Evolutionary conservation across 257 asterid species (phyloP), one percentile per base, ranked within the genome.

Genomic region (Primulina tabacum): DNA sequence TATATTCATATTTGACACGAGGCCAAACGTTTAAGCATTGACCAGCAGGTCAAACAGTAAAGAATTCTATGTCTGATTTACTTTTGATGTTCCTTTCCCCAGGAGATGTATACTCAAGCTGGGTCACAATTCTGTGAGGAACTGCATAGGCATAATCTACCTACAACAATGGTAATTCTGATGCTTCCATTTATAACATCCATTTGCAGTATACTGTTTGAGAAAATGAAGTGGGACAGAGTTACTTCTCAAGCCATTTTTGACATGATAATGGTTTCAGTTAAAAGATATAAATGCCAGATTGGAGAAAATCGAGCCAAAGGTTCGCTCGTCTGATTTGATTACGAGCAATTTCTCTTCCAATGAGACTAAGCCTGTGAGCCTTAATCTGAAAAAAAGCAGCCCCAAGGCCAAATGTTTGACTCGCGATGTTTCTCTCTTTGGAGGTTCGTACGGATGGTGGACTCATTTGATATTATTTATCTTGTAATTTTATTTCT

Each of bases 81-180:
- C 62, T 7, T 24, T 24, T 28, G 8, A 3, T 34, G 52, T 43
- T 64, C 38, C 58, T 61, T 64, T 66, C 78, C 75, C 60, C 89
- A 94, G 99, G 97, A 89, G 84, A 91, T 94, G 99, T 91, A 85
- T 78, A 75, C 89, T 67, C 97, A 88, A 74, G 92, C 84, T 70
- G 99, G 97, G 76, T 83, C 97, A 71, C 98, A 94, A 77, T 91
- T 94, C 69, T 90, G 86, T 59, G 97, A 94, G 75, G 99, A 94
- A 78, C 91, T 94, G 82, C 91, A 89, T 74, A 90, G 97, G 71
- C 88, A 91, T 71, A 84, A 81, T 78, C 86, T 91, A 75, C 91
- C 98, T 30, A 69, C 85, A 17, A 30, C 89, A 73, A 80, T 89
- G 98, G 97, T 94, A 92, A 74, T 69, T 11, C 30, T 26, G 24